Evolutionary conservation across 805 yeast genomes (phyloP), one percentile per base, ranked within the genome.

Genomic region (Kazachstania psychrophila): DNA sequence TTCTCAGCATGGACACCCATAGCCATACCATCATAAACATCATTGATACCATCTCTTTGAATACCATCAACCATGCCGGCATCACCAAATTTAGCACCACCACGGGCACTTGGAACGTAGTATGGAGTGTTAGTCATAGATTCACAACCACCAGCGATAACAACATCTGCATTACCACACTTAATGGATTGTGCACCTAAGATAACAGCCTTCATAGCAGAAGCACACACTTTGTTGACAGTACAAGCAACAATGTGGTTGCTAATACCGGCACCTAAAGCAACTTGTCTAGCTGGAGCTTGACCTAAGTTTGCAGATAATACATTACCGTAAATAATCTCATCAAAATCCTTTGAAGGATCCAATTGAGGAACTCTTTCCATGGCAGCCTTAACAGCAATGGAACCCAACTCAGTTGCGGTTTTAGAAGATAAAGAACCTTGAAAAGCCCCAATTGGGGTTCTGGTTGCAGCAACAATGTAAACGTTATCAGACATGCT

Each of bases 1-100:
- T 87, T 87, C 66, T 92, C 99, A 47, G 95, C 98, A 48, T 92
- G 87, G 40, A 83, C 83, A 60, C 98, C 98, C 99, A 92, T 92
- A 46, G 94, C 83, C 48, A 70, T 63, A 47, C 79, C 76, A 50
- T 80, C 84, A 66, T 87, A 92, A 24, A 92, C 97, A 62, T 92
- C 98, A 59, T 76, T 71, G 51, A 92, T 70, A 52, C 98, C 99
- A 64, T 92, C 99, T 58, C 79, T 79, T 61, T 80, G 83, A 42
- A 92, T 65, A 56, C 96, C 97, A 58, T 92, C 99, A 33, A 88
- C 77, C 45, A 89, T 50, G 16, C 69, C 49, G 36, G 77, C 64
- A 46, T 84, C 89, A 52, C 99, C 98, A 56, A 77, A 92, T 69
- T 89, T 82, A 51, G 86, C 78, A 50, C 97, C 97, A 31, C 68